These are phyloP conservation scores for Biancaea sappan DNA, from an alignment of 306 rosid genomes.

Conservation along the genomic window DNA sequence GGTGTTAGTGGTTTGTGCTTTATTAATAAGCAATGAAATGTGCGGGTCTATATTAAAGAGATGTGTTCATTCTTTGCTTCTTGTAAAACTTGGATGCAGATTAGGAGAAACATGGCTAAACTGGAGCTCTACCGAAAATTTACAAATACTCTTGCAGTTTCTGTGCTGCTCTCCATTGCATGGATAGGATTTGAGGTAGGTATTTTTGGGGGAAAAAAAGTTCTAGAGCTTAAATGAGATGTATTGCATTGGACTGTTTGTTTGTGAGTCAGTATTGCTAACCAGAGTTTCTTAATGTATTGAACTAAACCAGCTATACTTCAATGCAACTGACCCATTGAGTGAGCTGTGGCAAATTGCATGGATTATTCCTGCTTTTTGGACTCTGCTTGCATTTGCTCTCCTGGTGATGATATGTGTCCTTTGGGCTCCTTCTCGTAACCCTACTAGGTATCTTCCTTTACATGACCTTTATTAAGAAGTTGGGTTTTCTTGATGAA, in stretches of 20 bases:
- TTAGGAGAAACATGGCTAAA: constrained; percentile 82
- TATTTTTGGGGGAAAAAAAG: constrained; percentile 32
- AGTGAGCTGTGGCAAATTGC: constrained; percentile 95
- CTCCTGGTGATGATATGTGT: constrained; percentile 73
- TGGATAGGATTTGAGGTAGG: constrained; percentile 99
- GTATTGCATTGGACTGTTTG: constrained; percentile 10
- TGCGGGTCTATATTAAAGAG: background rate
- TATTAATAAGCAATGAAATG: background rate
- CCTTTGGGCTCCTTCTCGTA: constrained; percentile 95
- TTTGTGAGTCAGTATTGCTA: constrained; percentile 24
- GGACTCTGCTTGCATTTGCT: constrained; percentile 76
- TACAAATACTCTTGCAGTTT: constrained; percentile 84
- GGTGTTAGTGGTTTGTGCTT: background rate
- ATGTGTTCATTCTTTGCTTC: constrained; percentile 13
- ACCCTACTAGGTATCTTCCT: constrained; percentile 79
- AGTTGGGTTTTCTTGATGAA: background rate
- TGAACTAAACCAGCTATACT: constrained; percentile 69
- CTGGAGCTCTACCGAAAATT: constrained; percentile 90
- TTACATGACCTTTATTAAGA: constrained; percentile 1
- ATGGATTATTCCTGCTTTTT: constrained; percentile 93
- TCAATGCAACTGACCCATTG: constrained; percentile 89
- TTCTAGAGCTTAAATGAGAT: constrained; percentile 10
- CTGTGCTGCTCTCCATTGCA: constrained; percentile 81
- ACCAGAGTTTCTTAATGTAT: constrained; percentile 25
- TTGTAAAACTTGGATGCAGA: constrained; percentile 55